Percentiles rank a stretch among this genome's conserved stretches.
These are phyloP conservation scores for Phytophthora fragariae DNA, from an alignment of 352 stramenopile species.

Conservation along the genomic window DNA sequence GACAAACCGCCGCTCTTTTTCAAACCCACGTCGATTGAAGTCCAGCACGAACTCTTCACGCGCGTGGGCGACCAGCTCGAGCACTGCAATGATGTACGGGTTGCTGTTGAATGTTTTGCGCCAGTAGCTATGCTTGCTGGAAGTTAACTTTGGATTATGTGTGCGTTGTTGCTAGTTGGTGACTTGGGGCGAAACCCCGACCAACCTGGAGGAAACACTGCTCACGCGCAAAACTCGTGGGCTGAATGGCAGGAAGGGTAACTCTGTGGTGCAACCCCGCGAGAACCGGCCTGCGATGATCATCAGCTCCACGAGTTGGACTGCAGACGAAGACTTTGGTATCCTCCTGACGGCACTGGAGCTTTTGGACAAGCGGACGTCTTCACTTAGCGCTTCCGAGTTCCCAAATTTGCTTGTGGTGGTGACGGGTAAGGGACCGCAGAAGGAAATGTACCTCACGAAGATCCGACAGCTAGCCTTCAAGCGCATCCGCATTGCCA, in stretches of 20 bases:
- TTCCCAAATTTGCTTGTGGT: constrained; percentile 92
- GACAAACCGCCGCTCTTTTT: constrained; percentile 97
- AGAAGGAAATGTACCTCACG: constrained; percentile 92
- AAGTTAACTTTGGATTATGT: neutral
- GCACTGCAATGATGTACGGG: constrained; percentile 78
- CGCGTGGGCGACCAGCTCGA: constrained; percentile 76
- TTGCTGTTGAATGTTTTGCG: neutral
- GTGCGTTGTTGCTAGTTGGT: constrained; percentile 40
- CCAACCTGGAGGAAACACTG: constrained; percentile 64
- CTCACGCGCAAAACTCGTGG: constrained; percentile 55
- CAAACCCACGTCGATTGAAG: constrained; percentile 77
- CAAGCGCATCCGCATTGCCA: constrained; percentile 85
- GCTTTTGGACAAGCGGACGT: constrained; percentile 68
- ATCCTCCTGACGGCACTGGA: constrained; percentile 95
- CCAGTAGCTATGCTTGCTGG: neutral
- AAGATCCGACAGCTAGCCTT: constrained; percentile 79
- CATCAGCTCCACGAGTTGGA: constrained; percentile 98
- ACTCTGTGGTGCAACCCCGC: constrained; percentile 38
- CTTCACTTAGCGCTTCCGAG: constrained; percentile 39
- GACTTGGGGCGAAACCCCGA: constrained; percentile 33
- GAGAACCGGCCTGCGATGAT: constrained; percentile 74
- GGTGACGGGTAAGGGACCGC: constrained; percentile 98
- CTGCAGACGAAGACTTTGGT: constrained; percentile 99
- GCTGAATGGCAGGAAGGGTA: constrained; percentile 38
- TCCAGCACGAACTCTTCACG: constrained; percentile 92